Evolutionary conservation across 176 grass and related monocot species (phyloP), one percentile per base, ranked within the genome.

Genomic region (Musa troglodytarum): DNA sequence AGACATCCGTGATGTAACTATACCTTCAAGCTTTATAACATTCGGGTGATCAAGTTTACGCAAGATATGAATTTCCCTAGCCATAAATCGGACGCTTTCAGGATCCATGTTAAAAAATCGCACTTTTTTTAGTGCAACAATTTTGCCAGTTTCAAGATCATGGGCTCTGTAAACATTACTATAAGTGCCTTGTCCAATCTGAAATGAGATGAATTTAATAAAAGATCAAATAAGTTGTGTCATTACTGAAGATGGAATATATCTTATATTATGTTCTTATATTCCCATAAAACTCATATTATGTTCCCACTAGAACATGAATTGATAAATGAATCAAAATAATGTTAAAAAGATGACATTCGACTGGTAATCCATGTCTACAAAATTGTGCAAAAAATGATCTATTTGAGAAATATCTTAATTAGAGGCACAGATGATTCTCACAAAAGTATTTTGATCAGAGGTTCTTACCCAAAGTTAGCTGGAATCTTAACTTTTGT

Each of bases 21-120:
- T 88, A 49, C 89, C 89, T 65, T 92, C 83, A 9, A 92, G 86
- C 78, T 49, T 79, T 86, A 92, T 83, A 57, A 86, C 81, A 74
- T 92, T 92, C 2, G 86, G 83, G 52, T 92, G 89, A 73, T 83
- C 89, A 0, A 92, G 89, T 2, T 61, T 71, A 0, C 89, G 86
- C n/a, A 92, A 78, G 16, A 92, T 59, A 72, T 86, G 86, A 81
- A 92, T 92, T 81, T 92, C 89, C 25, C 89, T 77, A 13, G 89
- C 86, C 89, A 92, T 92, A 81, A 92, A 92, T 54, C 86, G 86
- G 16, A 92, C 86, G 81, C 89, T 92, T 77, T 92, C 89, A 52
- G 86, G 81, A 73, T 88, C 89, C 89, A 88, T 88, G 79, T 92
- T 92, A 12, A 88, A 81, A 79, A 92, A 92, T 4, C 89, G 78